Conservation (phyloP, 768 basidiomycete species). For the Leucosporidium scottii region DNA sequence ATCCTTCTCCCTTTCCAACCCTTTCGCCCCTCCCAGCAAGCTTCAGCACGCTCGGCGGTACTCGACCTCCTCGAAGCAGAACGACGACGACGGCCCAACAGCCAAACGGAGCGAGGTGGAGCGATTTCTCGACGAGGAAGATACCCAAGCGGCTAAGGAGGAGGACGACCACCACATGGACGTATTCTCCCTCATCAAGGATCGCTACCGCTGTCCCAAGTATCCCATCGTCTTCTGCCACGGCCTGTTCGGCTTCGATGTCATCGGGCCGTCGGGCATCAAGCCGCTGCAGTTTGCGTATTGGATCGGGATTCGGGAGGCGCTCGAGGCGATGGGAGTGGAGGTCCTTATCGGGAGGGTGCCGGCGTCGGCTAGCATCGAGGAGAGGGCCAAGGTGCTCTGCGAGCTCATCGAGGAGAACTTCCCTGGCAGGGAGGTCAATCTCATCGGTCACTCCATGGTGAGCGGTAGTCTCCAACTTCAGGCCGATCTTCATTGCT, state of each 20-base stretch:
- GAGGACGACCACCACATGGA: constrained; percentile 25
- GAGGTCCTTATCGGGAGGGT: constrained; percentile 91
- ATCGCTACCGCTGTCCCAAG: constrained; percentile 56
- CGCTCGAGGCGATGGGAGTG: constrained; percentile 74
- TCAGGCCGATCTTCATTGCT: not conserved
- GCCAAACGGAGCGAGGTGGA: constrained; percentile 2
- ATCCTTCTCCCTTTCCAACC: constrained; percentile 21
- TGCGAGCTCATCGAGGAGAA: constrained; percentile 67
- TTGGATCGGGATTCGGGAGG: constrained; percentile 95
- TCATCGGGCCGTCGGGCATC: constrained; percentile 66
- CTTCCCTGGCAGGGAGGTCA: constrained; percentile 76
- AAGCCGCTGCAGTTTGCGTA: constrained; percentile 77
- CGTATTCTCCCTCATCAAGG: constrained; percentile 22
- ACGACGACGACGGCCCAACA: not conserved
- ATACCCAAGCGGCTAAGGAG: constrained; percentile 9
- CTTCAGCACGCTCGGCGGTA: not conserved
- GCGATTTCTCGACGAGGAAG: constrained; percentile 14
- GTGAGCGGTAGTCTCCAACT: constrained; percentile 43
- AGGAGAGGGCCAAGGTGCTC: constrained; percentile 84
- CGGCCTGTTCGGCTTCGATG: constrained; percentile 80
- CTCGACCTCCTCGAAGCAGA: not conserved
- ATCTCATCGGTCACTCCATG: constrained; percentile 83
- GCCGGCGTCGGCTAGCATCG: constrained; percentile 52
- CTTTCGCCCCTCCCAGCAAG: constrained; percentile 9
- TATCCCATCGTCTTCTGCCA: constrained; percentile 93